A percentile compares a stretch with the other conserved stretches of the same genome.
These are phyloP conservation scores for Alternaria incomplexa DNA, from an alignment of 2,329 filamentous ascomycete genomes.

Conservation along the genomic window DNA sequence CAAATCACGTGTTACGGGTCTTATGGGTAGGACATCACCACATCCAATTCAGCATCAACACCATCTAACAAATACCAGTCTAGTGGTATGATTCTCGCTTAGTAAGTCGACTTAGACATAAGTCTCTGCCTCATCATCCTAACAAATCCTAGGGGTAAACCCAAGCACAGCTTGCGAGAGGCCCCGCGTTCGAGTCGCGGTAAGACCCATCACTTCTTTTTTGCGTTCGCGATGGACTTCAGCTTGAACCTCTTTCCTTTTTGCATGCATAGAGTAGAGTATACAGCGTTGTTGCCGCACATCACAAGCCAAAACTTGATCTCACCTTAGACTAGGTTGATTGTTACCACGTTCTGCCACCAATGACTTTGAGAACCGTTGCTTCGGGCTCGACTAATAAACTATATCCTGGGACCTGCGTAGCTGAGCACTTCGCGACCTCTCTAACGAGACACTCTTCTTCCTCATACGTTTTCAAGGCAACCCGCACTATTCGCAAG, in stretches of 20 bases:
- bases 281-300: neutral
- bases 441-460: neutral
- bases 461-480: neutral
- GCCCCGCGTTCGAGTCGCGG: slow-evolving; percentile 27
- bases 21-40: slow-evolving; percentile 12
- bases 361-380: neutral
- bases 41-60: neutral
- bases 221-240: neutral
- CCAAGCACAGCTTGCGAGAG: slow-evolving; percentile 23
- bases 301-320: neutral
- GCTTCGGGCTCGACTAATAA: neutral
- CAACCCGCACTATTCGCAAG: neutral
- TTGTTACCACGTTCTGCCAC: neutral
- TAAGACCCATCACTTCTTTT: slow-evolving; percentile 16
- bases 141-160: slow-evolving; percentile 7
- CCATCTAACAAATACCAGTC: slow-evolving; percentile 4
- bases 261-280: neutral
- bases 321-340: neutral
- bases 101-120: neutral
- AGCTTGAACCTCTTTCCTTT: neutral
- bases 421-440: neutral
- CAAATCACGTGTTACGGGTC: slow-evolving; percentile 8
- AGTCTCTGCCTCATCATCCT: neutral
- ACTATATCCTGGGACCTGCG: neutral
- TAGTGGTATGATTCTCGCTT: slow-evolving; percentile 23